These are phyloP conservation scores for Globisporangium rhizosaccharum DNA, from an alignment of 352 stramenopile species.

Conservation along the genomic window DNA sequence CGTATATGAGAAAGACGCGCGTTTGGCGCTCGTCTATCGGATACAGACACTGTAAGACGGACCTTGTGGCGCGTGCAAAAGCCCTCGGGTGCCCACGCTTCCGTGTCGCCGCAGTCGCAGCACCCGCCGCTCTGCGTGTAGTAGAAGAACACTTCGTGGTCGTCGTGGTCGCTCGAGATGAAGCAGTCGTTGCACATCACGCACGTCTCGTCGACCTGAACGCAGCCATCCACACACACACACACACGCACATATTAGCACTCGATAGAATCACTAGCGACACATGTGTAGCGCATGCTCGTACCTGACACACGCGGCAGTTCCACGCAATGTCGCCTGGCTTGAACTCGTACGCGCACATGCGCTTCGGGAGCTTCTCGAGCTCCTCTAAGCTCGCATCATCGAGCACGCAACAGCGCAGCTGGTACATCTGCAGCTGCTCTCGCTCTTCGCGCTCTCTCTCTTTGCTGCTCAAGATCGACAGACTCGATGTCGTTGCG, in stretches of 20 bases:
- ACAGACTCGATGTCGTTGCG: constrained; percentile 18
- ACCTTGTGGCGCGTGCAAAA: constrained; percentile 94
- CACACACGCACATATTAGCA: not conserved
- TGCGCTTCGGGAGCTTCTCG: constrained; percentile 73
- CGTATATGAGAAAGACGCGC: not conserved
- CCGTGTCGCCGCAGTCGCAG: constrained; percentile 97
- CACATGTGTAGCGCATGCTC: too few relatives aligned
- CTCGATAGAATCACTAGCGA: not conserved
- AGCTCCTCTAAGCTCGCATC: constrained; percentile 35
- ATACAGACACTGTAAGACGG: not conserved
- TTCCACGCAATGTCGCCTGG: constrained; percentile 97
- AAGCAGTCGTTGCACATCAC: constrained; percentile 99
- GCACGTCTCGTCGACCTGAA: constrained; percentile 92
- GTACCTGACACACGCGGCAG: constrained; percentile 86
- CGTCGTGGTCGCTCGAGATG: constrained; percentile 91
- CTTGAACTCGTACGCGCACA: constrained; percentile 93
- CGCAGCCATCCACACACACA: not conserved
- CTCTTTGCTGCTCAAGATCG: constrained; percentile 21
- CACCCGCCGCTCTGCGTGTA: constrained; percentile 94
- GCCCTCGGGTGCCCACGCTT: constrained; percentile 93
- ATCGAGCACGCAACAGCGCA: constrained; percentile 59
- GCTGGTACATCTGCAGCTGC: constrained; percentile 34
- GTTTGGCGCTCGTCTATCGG: not conserved
- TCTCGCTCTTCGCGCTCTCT: constrained; percentile 51
- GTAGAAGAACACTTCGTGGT: constrained; percentile 93